Evolutionary conservation across 2,329 filamentous ascomycete genomes (phyloP).

Genomic region (Fusarium coffeatum): DNA sequence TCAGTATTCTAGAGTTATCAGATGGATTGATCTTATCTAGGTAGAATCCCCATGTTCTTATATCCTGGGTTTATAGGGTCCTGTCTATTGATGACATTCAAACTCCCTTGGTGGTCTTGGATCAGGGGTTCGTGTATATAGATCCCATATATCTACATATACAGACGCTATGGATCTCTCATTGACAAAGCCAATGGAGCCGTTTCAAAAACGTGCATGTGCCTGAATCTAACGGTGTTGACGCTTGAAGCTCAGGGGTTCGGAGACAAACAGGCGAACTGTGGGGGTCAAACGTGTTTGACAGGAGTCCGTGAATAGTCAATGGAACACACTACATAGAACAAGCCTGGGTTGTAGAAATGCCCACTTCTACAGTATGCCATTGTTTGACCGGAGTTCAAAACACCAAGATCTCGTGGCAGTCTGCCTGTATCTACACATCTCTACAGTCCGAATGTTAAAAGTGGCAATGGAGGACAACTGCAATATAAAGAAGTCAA

Average conservation of each 20-base stretch:
- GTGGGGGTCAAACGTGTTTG: no score
- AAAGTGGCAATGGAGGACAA: not conserved
- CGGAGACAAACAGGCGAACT: not conserved
- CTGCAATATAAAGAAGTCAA: not conserved
- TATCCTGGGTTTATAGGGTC: not conserved
- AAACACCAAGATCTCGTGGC: not conserved
- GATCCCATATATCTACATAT: not conserved
- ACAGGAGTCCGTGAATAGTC: not conserved
- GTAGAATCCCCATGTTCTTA: not conserved
- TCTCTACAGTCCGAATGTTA: not conserved
- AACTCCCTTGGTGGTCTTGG: not conserved
- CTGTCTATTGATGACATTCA: not conserved
- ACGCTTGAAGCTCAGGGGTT: not conserved
- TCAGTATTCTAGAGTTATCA: not conserved
- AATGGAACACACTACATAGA: not conserved
- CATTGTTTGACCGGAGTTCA: not conserved
- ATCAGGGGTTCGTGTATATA: not conserved
- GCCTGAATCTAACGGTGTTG: accelerated
- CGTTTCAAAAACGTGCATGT: not conserved
- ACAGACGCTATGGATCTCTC: not conserved
- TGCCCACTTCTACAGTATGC: not conserved
- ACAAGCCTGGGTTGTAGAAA: not conserved
- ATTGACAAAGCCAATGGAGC: not conserved
- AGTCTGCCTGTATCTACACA: not conserved
- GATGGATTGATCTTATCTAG: not conserved